phyloP scores from a whole-genome alignment of 176 grass and related monocot species.

The Carex pumila region DNA sequence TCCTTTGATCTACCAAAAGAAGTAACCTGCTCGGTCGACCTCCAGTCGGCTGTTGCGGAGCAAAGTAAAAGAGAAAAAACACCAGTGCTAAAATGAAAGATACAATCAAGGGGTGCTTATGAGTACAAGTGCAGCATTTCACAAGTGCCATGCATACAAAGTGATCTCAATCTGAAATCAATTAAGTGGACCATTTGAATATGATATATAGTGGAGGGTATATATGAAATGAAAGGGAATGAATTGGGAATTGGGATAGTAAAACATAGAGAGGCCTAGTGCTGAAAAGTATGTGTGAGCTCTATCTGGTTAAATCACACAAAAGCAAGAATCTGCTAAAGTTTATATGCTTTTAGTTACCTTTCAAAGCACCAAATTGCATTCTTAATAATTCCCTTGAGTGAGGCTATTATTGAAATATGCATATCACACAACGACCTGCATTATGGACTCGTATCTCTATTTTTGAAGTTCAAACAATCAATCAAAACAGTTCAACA shows the following conservation, averaged over 20 bases:
- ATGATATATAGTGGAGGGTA: constrained; percentile 8
- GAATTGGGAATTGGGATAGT: constrained; percentile 15
- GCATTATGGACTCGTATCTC: not conserved
- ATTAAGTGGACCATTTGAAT: constrained; percentile 22
- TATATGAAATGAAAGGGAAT: not conserved
- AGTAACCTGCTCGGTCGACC: constrained; percentile 9
- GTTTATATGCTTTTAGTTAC: not conserved
- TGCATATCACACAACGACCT: too few relatives aligned
- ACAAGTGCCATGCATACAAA: constrained; percentile 25
- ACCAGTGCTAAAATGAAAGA: constrained; percentile 13
- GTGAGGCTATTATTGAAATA: too few relatives aligned
- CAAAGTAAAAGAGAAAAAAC: constrained; percentile 11
- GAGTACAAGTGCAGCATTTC: constrained; percentile 8
- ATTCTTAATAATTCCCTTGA: not conserved
- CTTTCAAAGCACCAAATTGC: not conserved
- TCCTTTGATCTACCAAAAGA: not conserved
- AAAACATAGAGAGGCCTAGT: not conserved
- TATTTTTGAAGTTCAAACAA: too few relatives aligned
- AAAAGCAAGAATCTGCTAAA: constrained; percentile 23
- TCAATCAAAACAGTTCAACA: too few relatives aligned
- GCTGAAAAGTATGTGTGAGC: constrained; percentile 17
- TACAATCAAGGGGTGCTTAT: constrained; percentile 7
- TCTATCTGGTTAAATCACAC: constrained; percentile 24
- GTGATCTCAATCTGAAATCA: not conserved
- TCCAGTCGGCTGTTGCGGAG: not conserved